Percentiles rank a stretch among this genome's conserved stretches.
Conservation (phyloP, 495 filamentous ascomycete genomes). For the Amniculicola lignicola region DNA sequence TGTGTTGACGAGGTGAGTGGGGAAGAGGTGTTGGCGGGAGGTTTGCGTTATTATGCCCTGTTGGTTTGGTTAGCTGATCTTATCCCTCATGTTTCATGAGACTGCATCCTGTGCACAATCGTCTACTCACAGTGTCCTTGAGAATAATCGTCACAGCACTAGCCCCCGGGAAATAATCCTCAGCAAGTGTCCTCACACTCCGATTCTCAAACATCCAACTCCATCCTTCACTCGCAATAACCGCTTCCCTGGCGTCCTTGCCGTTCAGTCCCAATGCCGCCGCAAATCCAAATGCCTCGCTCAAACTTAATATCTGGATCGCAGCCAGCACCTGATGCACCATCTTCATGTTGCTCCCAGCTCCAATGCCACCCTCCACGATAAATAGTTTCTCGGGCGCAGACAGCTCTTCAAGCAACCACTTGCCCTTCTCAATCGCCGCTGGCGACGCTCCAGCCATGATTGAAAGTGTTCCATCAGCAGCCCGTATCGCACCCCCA, state of each 20-base stretch:
- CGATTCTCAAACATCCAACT: constrained; percentile 85
- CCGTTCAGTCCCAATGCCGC: constrained; percentile 65
- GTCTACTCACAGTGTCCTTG: constrained; percentile 63
- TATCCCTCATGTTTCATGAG: neutral
- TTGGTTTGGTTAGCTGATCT: constrained; percentile 8
- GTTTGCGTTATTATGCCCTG: constrained; percentile 71
- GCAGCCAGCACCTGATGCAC: constrained; percentile 79
- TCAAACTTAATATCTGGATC: constrained; percentile 68
- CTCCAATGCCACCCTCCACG: constrained; percentile 68
- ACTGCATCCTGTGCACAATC: too few species aligned
- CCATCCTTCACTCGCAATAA: constrained; percentile 60
- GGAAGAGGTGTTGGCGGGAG: constrained; percentile 57
- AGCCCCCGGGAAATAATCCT: constrained; percentile 60
- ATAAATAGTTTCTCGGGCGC: constrained; percentile 64
- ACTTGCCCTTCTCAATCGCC: constrained; percentile 56
- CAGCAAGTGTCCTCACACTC: constrained; percentile 63
- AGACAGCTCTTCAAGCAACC: constrained; percentile 61
- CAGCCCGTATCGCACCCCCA: constrained; percentile 70
- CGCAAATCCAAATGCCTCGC: constrained; percentile 73
- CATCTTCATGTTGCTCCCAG: constrained; percentile 86
- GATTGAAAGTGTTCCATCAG: constrained; percentile 74
- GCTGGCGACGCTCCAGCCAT: constrained; percentile 65
- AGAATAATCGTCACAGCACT: constrained; percentile 73
- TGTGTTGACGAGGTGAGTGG: constrained; percentile 65
- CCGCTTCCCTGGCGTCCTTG: constrained; percentile 51